Evolutionary conservation across 495 filamentous ascomycete species (phyloP).

Genomic region (Daldinia vernicosa): DNA sequence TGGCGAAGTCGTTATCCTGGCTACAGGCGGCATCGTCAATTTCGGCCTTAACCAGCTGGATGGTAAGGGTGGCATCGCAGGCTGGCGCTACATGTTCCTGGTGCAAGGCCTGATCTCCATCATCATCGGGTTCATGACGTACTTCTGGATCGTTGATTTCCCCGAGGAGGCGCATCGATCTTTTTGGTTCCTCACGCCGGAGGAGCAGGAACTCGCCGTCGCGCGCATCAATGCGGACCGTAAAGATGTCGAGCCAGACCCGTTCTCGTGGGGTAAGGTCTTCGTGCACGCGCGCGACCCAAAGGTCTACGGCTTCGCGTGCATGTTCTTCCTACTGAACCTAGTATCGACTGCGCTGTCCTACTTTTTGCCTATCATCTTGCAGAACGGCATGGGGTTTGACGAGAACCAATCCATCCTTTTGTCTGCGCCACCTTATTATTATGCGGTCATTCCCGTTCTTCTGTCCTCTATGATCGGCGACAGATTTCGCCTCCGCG

Average conservation of each 20-base stretch:
- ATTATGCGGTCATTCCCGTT: slow-evolving; percentile 76
- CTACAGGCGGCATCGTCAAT: slow-evolving; percentile 77
- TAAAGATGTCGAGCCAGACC: slow-evolving; percentile 68
- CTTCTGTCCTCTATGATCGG: slow-evolving; percentile 73
- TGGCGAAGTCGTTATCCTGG: slow-evolving; percentile 72
- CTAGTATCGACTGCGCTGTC: slow-evolving; percentile 72
- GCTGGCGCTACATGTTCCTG: slow-evolving; percentile 83
- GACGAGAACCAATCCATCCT: slow-evolving; percentile 71
- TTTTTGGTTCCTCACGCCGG: slow-evolving; percentile 68
- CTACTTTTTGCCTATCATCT: slow-evolving; percentile 77
- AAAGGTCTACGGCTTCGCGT: slow-evolving; percentile 78
- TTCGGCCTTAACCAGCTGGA: slow-evolving; percentile 73
- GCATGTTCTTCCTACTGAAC: slow-evolving; percentile 78
- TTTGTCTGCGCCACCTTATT: slow-evolving; percentile 79
- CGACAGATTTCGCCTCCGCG: slow-evolving; percentile 71
- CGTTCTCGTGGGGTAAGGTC: slow-evolving; percentile 68
- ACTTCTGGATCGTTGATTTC: slow-evolving; percentile 84
- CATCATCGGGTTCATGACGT: slow-evolving; percentile 72
- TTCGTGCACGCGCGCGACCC: slow-evolving; percentile 68
- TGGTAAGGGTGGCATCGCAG: slow-evolving; percentile 66
- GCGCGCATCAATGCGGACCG: slow-evolving; percentile 70
- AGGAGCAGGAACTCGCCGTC: slow-evolving; percentile 66
- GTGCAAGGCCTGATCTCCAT: slow-evolving; percentile 72
- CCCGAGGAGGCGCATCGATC: slow-evolving; percentile 71
- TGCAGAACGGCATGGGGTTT: slow-evolving; percentile 77